phyloP scores from a whole-genome alignment of 352 stramenopile genomes.

The Pythium sp. region DNA sequence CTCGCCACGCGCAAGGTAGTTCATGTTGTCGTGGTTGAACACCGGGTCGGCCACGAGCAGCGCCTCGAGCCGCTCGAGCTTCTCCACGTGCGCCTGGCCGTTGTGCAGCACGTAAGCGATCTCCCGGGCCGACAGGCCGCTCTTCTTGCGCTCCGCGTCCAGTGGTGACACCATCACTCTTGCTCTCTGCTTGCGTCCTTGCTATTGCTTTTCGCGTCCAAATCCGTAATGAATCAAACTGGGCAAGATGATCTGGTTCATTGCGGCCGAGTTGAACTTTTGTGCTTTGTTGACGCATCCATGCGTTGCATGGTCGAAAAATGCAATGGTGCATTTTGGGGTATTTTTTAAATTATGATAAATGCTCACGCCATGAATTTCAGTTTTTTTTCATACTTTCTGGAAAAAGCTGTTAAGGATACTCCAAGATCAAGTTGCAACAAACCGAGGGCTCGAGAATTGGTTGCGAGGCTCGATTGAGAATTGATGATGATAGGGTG shows the following conservation, averaged over 20 bases:
- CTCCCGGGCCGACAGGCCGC: constrained; percentile 44
- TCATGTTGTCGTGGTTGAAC: constrained; percentile 61
- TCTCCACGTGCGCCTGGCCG: constrained; percentile 47
- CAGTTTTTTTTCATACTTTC: too few species aligned
- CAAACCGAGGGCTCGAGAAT: too few species aligned
- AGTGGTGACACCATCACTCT: constrained; percentile 9
- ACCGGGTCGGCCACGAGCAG: constrained; percentile 53
- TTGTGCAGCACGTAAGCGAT: constrained; percentile 65
- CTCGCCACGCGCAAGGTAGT: constrained; percentile 64
- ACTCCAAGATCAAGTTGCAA: too few species aligned
- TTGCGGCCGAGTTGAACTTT: not conserved
- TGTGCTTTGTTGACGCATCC: not conserved
- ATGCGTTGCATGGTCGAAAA: too few species aligned
- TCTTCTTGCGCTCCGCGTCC: constrained; percentile 39
- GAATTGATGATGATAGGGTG: too few species aligned
- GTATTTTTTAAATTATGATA: too few species aligned
- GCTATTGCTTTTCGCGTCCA: not conserved
- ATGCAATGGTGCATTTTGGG: too few species aligned
- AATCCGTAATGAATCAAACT: constrained; percentile 4
- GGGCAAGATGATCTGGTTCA: not conserved
- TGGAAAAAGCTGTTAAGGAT: too few species aligned
- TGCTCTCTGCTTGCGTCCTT: not conserved
- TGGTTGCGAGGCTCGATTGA: too few species aligned
- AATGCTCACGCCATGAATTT: too few species aligned
- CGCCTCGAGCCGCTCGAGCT: constrained; percentile 51